Evolutionary conservation across 139 green algal species (phyloP).

Genomic region (Spirogloea muscicola): DNA sequence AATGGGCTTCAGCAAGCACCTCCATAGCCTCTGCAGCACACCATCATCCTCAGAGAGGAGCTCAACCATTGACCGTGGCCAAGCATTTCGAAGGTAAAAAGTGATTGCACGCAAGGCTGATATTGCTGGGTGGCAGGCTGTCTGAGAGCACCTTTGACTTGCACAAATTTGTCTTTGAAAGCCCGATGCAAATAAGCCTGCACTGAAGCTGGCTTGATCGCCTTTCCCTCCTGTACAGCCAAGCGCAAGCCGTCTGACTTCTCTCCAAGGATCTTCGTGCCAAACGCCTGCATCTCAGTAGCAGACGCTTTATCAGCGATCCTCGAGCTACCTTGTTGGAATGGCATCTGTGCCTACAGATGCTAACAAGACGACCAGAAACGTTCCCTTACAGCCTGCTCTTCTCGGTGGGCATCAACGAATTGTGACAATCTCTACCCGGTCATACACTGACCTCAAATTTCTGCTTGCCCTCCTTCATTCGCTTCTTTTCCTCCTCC

Average conservation of each 20-base stretch:
- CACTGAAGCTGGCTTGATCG: background rate
- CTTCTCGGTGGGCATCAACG: background rate
- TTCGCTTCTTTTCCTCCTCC: conserved; percentile 10
- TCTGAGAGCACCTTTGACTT: conserved; percentile 7
- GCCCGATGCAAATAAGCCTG: background rate
- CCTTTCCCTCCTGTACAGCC: conserved; percentile 9
- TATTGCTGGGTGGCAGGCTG: background rate
- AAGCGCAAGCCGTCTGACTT: background rate
- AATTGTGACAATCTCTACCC: background rate
- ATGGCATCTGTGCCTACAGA: background rate
- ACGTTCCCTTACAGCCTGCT: background rate
- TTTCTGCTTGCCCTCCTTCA: background rate
- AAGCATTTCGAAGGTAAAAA: too few species aligned
- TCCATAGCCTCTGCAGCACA: conserved; percentile 9
- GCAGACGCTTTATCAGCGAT: background rate
- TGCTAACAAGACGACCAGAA: too few species aligned
- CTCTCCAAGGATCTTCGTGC: background rate
- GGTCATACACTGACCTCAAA: background rate
- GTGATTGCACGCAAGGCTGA: too few species aligned
- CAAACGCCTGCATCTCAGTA: conserved; percentile 6
- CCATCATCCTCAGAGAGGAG: background rate
- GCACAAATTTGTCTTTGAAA: background rate
- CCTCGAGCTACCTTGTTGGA: background rate
- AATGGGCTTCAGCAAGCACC: background rate
- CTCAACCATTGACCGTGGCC: background rate